Percentiles rank a stretch among this genome's conserved stretches.
Evolutionary conservation across 2,329 filamentous ascomycete genomes (phyloP).

Genomic region (Epichloe uncinata): DNA sequence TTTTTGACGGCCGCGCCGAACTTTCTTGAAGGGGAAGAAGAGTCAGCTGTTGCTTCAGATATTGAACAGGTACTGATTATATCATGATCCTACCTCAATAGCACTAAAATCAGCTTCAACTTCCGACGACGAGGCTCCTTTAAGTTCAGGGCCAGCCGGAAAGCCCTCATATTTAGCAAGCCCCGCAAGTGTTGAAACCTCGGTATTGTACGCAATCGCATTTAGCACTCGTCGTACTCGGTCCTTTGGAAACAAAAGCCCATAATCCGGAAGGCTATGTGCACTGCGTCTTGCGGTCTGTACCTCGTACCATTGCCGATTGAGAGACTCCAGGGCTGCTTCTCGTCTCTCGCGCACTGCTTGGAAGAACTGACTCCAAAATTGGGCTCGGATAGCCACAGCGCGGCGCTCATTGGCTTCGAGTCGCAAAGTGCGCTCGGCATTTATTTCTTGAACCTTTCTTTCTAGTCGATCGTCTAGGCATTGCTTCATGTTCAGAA

Average conservation of each 20-base stretch:
- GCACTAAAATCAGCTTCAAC: slow-evolving; percentile 77
- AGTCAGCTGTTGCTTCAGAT: slow-evolving; percentile 8
- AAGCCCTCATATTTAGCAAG: slow-evolving; percentile 94
- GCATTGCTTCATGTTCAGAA: slow-evolving; percentile 77
- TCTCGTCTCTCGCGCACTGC: slow-evolving; percentile 73
- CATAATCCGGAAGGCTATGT: slow-evolving; percentile 68
- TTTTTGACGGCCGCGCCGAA: slow-evolving; percentile 22
- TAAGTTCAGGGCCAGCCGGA: slow-evolving; percentile 80
- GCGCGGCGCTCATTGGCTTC: slow-evolving; percentile 61
- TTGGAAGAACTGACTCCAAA: slow-evolving; percentile 86
- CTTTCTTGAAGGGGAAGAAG: slow-evolving; percentile 16
- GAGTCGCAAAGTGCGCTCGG: slow-evolving; percentile 59
- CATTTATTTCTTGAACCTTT: slow-evolving; percentile 63
- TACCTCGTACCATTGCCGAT: slow-evolving; percentile 84
- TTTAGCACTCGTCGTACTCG: slow-evolving; percentile 67
- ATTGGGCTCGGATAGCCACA: slow-evolving; percentile 70
- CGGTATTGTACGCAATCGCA: slow-evolving; percentile 84
- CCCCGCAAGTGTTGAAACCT: slow-evolving; percentile 82
- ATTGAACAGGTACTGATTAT: not conserved
- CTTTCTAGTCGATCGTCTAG: slow-evolving; percentile 71
- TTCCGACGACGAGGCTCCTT: slow-evolving; percentile 56
- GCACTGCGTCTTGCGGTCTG: slow-evolving; percentile 78
- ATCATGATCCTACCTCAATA: slow-evolving; percentile 53
- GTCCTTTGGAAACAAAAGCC: slow-evolving; percentile 65
- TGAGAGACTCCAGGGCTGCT: slow-evolving; percentile 62